Evolutionary conservation across 371 early-diverging fungal genomes (phyloP), one percentile per base, ranked within the genome.

Genomic region (Rhizomucor pusillus): DNA sequence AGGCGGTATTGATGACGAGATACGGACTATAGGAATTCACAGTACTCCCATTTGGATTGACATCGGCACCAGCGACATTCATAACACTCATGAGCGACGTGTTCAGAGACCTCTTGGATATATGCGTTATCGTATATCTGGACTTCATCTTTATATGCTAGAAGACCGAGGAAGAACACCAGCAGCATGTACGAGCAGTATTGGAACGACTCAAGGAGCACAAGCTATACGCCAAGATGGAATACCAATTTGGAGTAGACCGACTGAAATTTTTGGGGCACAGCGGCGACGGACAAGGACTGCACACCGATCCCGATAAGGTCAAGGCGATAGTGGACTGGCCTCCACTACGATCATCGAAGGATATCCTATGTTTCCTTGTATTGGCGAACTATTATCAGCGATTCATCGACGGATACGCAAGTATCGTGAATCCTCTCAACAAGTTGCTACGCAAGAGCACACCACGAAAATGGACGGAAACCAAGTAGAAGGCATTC

Each of bases 21-120:
- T 68, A 70, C 53, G 77, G 80, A 0, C 68, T 67, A 4, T 85
- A 47, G 35, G 63, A 83, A 55, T 85, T 60, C 44, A 44, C 65
- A 7, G 75, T 77, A 0, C 59, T 84, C 49, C 80, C 80, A 0
- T 80, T 87, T 45, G 79, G 81, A 6, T 2, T 81, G 5, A 70
- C 66, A n/a, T n/a, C n/a, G n/a, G n/a, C 49, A 13, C 80, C 1
- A 82, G 69, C 69, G 0, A 69, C 67, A 5, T 11, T 79, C 79
- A 52, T 63, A 71, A 36, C 54, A 47, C 12, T 36, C 62, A 46
- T 54, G 50, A 33, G 19, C 4, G 9, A 18, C 0, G 10, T 47
- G 5, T 49, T 56, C n/a, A 12, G 20, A 51, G 33, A 13, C 0
- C 49, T 23, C 12, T 20, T 63, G 4, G 44, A 58, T 11, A 47